Base-by-base conservation (phyloP, 2,329 filamentous ascomycete species). In the Teratosphaeria epicoccoides region DNA sequence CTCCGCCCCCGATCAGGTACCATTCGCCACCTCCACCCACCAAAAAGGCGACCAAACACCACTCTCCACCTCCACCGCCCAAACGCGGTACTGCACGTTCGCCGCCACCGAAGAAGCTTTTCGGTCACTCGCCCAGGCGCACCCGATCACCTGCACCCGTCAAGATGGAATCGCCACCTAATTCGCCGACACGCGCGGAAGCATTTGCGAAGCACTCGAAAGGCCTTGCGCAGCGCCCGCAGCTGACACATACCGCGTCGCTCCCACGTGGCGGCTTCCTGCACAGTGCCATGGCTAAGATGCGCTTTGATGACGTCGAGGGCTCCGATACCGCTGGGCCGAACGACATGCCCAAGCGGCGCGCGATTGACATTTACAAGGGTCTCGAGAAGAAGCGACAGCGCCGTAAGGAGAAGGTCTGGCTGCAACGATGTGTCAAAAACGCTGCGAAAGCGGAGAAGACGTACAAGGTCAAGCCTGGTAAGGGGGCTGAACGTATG, bases 341-440 rank as follows among this genome's bases (percentile, higher is more conserved):
- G 23, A 50, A 55, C 43, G 67, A 84, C 48, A 72, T 81, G 43
- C 88, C 93, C 57, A 80, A 88, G 9, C 46, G 46, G 17, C 86
- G 93, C 56, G 90, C 93, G 29, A 94, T 98, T 59, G 93, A 97
- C 69, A 98, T 96, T 55, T 87, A 96, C 70, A 95, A 95, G 69
- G 93, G 93, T 7, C 79, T 98, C 1, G 93, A 98, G 73, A 85
- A 87, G 70, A 97, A 95, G 74, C 85, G 90, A 24, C 87, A 93
- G 72, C 84, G 93, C 58, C 86, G 93, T 61, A 89, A 86, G 72
- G 90, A 97, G 70, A 95, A 96, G 70, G 86, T 89, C 63, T 85
- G 87, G 66, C 85, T 90, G 63, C 93, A 95, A 68, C 85, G 91
- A 65, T 94, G 87, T 73, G 84, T 88, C 66, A 87, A 88, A 62